Base-by-base conservation (phyloP, 2,329 filamentous ascomycete genomes). In the Trichoderma harzianum region DNA sequence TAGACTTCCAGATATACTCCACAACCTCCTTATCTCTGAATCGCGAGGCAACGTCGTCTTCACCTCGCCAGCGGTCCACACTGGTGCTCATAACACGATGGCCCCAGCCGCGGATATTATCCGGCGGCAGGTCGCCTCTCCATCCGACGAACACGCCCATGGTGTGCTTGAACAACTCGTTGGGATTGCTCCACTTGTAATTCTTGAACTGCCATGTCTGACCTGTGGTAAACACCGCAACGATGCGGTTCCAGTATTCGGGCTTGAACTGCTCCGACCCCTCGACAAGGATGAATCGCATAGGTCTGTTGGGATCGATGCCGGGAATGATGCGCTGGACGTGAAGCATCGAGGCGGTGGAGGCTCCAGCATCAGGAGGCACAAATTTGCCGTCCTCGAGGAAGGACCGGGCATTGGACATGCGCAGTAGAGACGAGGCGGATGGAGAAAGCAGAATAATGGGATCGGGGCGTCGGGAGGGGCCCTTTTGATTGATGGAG, bases 141-240 rank as follows among this genome's bases (percentile, higher is more conserved):
- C 94, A 98, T 4, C 96, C 96, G 2, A 99, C 90, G 78, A 93
- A 97, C 64, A 99, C 85, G 70, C 96, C 96, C 16, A 94, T 86
- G 2, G 94, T 93, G 78, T 98, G 93, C 75, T 90, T 90, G 84
- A 99, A 99, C 64, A 99, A 86, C 78, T 98, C 96, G 16, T 90
- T 88, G 0, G 96, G 93, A 70, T 92, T 91, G 76, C 91, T 91
- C 94, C 96, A 99, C 82, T 97, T 97, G 88, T 99, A 99, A 76
- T 90, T 93, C 84, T 98, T 97, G 84, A 99, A 99, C 83, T 99
- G 96, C 96, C 96, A 99, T 11, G 92, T 91, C 84, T 99, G 96
- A 39, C 96, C 96, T 0, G 96, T 99, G 0, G 96, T 99, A 83
- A 99, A 98, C 71, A 99, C 95, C 14, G 93, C 96, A 2, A 98